Evolutionary conservation across 169 alveolate species (phyloP).

Genomic region (Plasmodium gonderi): DNA sequence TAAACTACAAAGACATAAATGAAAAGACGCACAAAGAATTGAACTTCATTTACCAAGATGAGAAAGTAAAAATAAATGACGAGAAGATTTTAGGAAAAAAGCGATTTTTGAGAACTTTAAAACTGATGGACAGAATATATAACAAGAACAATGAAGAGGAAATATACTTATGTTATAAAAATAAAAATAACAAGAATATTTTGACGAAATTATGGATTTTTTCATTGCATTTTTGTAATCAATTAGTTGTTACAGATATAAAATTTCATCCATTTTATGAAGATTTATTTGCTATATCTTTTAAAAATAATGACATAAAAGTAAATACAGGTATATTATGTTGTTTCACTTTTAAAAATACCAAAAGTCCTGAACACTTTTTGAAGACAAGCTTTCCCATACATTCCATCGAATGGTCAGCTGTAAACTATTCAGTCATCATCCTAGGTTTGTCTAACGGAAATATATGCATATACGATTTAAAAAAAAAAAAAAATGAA

Average conservation of each 20-base stretch:
- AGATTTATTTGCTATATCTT: constrained; percentile 74
- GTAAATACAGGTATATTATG: constrained; percentile 66
- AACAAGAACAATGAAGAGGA: constrained; percentile 75
- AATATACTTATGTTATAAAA: constrained; percentile 58
- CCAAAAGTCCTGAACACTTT: constrained; percentile 67
- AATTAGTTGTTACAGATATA: constrained; percentile 64
- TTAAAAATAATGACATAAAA: constrained; percentile 65
- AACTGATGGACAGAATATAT: constrained; percentile 73
- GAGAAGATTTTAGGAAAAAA: constrained; percentile 27
- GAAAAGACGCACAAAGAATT: constrained; percentile 31
- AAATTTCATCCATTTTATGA: constrained; percentile 74
- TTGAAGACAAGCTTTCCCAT: constrained; percentile 56
- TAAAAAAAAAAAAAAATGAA: constrained; percentile 69
- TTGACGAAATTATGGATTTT: constrained; percentile 70
- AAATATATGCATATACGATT: constrained; percentile 69
- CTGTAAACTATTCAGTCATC: constrained; percentile 27
- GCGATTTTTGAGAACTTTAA: constrained; percentile 65
- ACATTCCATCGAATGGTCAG: constrained; percentile 71
- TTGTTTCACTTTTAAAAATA: constrained; percentile 69
- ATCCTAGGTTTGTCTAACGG: constrained; percentile 73
- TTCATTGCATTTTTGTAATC: constrained; percentile 13
- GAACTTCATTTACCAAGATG: constrained; percentile 60
- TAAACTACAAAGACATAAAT: constrained; percentile 51
- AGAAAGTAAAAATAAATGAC: constrained; percentile 50
- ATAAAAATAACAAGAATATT: constrained; percentile 49